These are phyloP conservation scores for Apophysomyces ossiformis DNA, from an alignment of 371 early-diverging fungal genomes.

Conservation along the genomic window DNA sequence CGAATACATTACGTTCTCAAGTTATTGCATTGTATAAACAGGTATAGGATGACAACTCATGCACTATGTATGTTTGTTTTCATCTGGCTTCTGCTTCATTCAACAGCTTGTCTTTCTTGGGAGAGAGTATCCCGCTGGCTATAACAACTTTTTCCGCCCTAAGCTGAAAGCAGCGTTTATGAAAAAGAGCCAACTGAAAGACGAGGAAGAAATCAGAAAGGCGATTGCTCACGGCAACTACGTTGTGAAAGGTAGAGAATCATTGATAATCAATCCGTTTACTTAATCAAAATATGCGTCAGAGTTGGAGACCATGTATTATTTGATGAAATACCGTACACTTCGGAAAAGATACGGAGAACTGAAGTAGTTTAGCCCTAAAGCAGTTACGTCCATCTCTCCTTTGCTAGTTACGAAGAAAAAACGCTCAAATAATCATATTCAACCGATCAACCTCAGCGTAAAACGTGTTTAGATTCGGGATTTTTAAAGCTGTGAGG, in stretches of 20 bases:
- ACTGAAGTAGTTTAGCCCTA: conserved; percentile 7
- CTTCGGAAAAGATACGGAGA: conserved; percentile 61
- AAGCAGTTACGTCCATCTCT: neutral
- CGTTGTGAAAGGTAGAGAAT: conserved; percentile 59
- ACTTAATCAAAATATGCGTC: conserved; percentile 17
- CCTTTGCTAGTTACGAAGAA: neutral
- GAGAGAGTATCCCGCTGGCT: conserved; percentile 66
- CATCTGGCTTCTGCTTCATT: neutral
- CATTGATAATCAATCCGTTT: neutral
- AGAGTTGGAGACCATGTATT: conserved; percentile 79
- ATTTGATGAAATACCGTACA: conserved; percentile 74
- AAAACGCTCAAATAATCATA: no score
- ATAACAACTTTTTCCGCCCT: conserved; percentile 58
- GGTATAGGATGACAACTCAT: conserved; percentile 23
- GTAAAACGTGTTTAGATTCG: no score
- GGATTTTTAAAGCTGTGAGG: no score
- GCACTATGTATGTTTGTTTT: neutral
- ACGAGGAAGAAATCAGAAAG: conserved; percentile 63
- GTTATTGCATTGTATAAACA: conserved; percentile 61
- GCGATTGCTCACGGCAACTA: conserved; percentile 67
- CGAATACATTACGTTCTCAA: conserved; percentile 42
- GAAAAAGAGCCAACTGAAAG: conserved; percentile 61
- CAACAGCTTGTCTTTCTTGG: conserved; percentile 61
- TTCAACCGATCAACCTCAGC: no score
- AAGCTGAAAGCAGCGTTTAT: conserved; percentile 67